A percentile compares a stretch with the other conserved stretches of the same genome.
Conservation (phyloP, 768 basidiomycete genomes). For the Mycena galericulata region DNA sequence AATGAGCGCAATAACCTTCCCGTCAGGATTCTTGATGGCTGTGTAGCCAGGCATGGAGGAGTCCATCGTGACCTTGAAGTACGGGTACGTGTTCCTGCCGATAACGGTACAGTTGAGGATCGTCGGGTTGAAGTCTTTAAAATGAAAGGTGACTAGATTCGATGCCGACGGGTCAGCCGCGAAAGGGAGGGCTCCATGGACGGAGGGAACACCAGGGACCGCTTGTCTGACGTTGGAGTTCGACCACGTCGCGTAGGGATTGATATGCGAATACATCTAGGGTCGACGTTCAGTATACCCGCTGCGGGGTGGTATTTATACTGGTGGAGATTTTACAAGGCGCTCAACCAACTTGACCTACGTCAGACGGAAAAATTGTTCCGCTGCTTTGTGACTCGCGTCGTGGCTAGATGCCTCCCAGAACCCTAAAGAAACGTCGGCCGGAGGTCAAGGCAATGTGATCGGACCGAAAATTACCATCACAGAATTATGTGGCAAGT, state of each 20-base stretch:
- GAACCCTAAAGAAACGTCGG: too few species aligned
- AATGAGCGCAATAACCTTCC: conserved; percentile 48
- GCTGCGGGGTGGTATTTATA: not conserved
- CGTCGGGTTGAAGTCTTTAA: conserved; percentile 39
- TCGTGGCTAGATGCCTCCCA: not conserved
- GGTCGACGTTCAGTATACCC: not conserved
- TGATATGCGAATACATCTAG: conserved; percentile 6
- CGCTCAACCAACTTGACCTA: too few species aligned
- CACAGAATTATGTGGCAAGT: not conserved
- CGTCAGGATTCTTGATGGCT: conserved; percentile 27
- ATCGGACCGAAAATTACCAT: not conserved
- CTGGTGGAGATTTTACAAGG: not conserved
- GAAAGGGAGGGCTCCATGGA: conserved; percentile 59
- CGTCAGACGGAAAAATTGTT: too few species aligned
- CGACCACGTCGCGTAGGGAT: conserved; percentile 17
- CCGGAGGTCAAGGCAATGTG: not conserved
- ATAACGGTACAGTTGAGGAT: conserved; percentile 11
- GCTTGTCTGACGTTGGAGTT: not conserved
- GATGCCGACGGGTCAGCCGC: conserved; percentile 22
- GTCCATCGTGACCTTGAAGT: conserved; percentile 50
- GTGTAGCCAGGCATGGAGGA: conserved; percentile 47
- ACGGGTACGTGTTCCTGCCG: conserved; percentile 45
- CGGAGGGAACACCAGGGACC: conserved; percentile 42
- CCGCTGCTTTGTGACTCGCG: not conserved
- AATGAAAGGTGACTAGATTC: conserved; percentile 48